phyloP scores from a whole-genome alignment of 1,284 basidiomycete species.

The Xerocomus alliaceus region DNA sequence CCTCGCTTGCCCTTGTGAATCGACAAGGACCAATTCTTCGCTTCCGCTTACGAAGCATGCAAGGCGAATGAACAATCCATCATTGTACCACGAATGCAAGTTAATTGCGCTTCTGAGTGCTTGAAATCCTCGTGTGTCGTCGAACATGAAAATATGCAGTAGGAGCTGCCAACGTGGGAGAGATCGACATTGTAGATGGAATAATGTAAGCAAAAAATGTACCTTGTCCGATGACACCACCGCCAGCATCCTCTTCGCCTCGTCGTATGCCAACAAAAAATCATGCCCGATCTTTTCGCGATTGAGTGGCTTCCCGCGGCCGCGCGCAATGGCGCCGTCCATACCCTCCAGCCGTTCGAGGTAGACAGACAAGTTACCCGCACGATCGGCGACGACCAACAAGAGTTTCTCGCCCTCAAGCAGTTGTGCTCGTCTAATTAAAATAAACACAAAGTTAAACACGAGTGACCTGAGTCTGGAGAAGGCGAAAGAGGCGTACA shows the following conservation, averaged over 20 bases:
- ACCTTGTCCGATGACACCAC: slow-evolving; percentile 53
- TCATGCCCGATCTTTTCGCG: slow-evolving; percentile 54
- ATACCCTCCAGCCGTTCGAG: slow-evolving; percentile 46
- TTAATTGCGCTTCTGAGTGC: slow-evolving; percentile 48
- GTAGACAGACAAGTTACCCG: slow-evolving; percentile 46
- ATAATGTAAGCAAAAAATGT: background rate
- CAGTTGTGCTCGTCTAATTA: slow-evolving; percentile 44
- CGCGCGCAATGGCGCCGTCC: slow-evolving; percentile 38
- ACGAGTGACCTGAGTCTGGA: background rate
- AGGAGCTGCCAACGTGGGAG: slow-evolving; percentile 32
- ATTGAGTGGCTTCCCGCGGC: slow-evolving; percentile 44
- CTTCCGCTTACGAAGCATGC: slow-evolving; percentile 48
- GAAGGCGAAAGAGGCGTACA: slow-evolving; percentile 38
- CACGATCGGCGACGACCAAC: slow-evolving; percentile 48
- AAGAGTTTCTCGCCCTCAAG: slow-evolving; percentile 50
- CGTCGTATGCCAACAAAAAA: slow-evolving; percentile 56
- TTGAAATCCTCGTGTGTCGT: slow-evolving; percentile 47
- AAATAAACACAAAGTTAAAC: background rate
- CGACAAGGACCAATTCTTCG: slow-evolving; percentile 58
- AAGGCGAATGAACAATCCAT: slow-evolving; percentile 36
- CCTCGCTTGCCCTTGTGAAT: slow-evolving; percentile 47
- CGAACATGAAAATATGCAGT: slow-evolving; percentile 54
- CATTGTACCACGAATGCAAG: slow-evolving; percentile 53
- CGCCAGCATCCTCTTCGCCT: slow-evolving; percentile 53
- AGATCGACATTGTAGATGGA: background rate